These are phyloP conservation scores for Geotrichum carabidarum DNA, from an alignment of 1,139 yeast species.

Conservation along the genomic window DNA sequence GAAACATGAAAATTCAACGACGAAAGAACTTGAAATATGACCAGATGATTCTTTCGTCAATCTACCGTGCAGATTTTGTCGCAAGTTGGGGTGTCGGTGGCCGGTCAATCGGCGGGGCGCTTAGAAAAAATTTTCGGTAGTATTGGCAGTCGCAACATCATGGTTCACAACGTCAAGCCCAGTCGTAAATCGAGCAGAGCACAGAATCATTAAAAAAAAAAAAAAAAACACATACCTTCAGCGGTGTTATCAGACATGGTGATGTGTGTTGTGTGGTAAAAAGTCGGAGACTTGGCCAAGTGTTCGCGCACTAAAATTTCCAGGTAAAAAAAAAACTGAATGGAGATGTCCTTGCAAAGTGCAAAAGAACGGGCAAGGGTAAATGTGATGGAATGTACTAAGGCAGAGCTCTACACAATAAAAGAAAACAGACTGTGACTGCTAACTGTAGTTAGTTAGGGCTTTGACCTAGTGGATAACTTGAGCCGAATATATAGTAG, in stretches of 20 bases:
- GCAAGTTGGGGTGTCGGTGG: neutral
- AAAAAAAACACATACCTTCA: conserved; percentile 10
- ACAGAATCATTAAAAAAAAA: conserved; percentile 1
- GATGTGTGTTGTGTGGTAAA: conserved; percentile 13
- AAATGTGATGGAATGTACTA: no score
- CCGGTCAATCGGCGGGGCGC: neutral
- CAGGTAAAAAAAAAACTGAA: neutral
- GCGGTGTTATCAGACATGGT: conserved; percentile 15
- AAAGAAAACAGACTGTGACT: neutral
- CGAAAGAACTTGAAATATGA: neutral
- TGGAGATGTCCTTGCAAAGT: neutral
- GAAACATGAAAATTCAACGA: neutral
- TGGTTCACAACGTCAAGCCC: neutral
- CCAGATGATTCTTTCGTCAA: neutral
- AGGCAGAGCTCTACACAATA: neutral
- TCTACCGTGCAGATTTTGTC: neutral
- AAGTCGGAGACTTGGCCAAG: conserved; percentile 8
- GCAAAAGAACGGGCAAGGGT: neutral
- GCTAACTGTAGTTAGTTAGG: neutral
- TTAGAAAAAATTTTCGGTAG: no score
- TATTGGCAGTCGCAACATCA: neutral
- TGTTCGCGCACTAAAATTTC: conserved; percentile 1
- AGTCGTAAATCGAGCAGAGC: neutral
- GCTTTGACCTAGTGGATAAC: neutral
- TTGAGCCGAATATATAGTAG: no score